Percentiles rank a stretch among this genome's conserved stretches.
Conservation (phyloP, 306 rosid genomes). For the Cyclanthera cordifolia region DNA sequence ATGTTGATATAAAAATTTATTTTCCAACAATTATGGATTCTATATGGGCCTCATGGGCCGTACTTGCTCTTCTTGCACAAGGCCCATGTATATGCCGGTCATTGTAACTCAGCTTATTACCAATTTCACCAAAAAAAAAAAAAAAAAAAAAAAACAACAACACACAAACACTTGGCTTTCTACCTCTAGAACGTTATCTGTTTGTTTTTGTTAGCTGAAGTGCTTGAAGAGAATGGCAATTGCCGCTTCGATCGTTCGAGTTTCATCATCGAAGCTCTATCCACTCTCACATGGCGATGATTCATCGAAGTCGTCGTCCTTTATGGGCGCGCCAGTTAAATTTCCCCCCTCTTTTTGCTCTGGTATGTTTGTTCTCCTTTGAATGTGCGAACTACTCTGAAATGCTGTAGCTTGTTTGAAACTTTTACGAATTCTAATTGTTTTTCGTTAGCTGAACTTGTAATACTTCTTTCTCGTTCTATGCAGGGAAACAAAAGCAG, state of each 20-base stretch:
- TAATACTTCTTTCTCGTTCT: not conserved
- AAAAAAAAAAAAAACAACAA: too few relatives aligned
- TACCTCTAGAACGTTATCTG: conserved; percentile 2
- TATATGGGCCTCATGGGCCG: not conserved
- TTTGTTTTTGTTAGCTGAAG: not conserved
- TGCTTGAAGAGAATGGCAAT: not conserved
- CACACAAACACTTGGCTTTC: too few relatives aligned
- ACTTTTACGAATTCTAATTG: not conserved
- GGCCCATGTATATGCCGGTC: not conserved
- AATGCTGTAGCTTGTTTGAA: not conserved
- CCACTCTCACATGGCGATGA: not conserved
- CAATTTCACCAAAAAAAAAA: too few relatives aligned
- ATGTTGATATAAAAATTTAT: too few relatives aligned
- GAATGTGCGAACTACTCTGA: not conserved
- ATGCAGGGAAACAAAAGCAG: conserved; percentile 28
- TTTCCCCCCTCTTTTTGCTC: not conserved
- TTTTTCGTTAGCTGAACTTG: too few relatives aligned
- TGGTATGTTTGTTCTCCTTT: not conserved
- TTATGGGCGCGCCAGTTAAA: conserved; percentile 2
- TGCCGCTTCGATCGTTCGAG: not conserved
- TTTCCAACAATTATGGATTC: too few relatives aligned
- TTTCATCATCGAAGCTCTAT: not conserved
- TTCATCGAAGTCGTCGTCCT: not conserved
- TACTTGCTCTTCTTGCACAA: not conserved
- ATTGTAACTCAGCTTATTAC: not conserved